phyloP scores from a whole-genome alignment of 2,329 filamentous ascomycete genomes.

The Pseudogymnoascus sp. region DNA sequence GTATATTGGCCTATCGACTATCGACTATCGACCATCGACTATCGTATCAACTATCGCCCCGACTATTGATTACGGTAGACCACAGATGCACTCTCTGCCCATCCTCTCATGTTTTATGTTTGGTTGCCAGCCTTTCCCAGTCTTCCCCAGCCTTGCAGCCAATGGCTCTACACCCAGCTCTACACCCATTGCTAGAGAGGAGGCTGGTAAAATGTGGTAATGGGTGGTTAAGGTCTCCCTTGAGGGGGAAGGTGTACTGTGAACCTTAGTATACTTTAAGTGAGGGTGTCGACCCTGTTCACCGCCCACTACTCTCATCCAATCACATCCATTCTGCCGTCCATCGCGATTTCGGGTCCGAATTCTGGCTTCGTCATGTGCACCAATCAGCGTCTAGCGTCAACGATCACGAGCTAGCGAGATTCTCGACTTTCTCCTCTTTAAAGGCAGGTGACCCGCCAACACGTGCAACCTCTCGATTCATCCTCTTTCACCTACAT shows the following conservation, averaged over 20 bases:
- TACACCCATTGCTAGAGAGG: too few relatives aligned
- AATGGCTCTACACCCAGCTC: neutral
- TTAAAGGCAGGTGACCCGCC: slow-evolving; percentile 9
- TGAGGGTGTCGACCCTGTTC: neutral
- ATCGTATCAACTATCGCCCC: too few relatives aligned
- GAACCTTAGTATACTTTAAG: neutral
- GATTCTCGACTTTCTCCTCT: slow-evolving; percentile 7
- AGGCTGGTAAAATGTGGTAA: too few relatives aligned
- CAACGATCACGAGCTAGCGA: slow-evolving; percentile 8
- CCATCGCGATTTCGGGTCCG: neutral
- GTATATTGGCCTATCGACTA: neutral
- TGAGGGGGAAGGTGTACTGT: neutral
- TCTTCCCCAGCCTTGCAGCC: neutral
- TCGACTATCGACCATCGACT: neutral
- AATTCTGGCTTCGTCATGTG: slow-evolving; percentile 4
- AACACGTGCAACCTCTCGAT: neutral
- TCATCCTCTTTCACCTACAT: neutral
- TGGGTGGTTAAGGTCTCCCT: neutral
- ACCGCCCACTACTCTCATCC: neutral
- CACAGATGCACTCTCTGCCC: neutral
- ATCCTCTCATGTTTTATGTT: neutral
- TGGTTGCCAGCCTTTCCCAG: slow-evolving; percentile 1
- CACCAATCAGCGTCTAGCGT: slow-evolving; percentile 4
- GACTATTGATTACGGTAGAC: neutral
- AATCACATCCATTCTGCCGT: neutral